Conservation (phyloP, 805 yeast species). For the Candida takata region DNA sequence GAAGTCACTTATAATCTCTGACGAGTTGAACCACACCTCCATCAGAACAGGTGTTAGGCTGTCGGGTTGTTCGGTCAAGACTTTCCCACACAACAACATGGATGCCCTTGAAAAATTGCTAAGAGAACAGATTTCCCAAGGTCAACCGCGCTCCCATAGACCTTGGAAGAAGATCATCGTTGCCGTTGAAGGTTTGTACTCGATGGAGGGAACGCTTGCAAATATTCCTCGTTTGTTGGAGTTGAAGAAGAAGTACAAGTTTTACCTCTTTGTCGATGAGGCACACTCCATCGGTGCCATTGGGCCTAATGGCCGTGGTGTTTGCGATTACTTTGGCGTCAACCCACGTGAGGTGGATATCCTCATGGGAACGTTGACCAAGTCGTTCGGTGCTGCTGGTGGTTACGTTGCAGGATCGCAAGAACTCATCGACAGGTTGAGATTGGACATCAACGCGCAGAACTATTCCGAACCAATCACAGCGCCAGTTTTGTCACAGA, state of each 20-base stretch:
- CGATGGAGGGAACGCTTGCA: constrained; percentile 74
- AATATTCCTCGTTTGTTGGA: constrained; percentile 62
- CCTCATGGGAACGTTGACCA: constrained; percentile 96
- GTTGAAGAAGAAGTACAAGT: constrained; percentile 80
- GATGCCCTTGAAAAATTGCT: constrained; percentile 70
- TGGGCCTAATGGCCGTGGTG: constrained; percentile 91
- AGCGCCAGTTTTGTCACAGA: constrained; percentile 90
- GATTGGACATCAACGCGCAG: constrained; percentile 65
- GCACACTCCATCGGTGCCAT: constrained; percentile 99
- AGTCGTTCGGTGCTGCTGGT: constrained; percentile 98
- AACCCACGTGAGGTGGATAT: constrained; percentile 73
- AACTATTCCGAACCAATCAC: constrained; percentile 79
- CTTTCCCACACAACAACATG: constrained; percentile 87
- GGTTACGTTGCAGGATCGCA: constrained; percentile 86
- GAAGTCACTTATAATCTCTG: constrained; percentile 86
- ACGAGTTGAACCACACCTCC: constrained; percentile 92
- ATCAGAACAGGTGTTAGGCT: constrained; percentile 91
- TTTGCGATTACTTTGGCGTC: constrained; percentile 86
- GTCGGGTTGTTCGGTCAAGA: constrained; percentile 88
- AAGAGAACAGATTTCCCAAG: constrained; percentile 54
- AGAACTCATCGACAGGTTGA: constrained; percentile 62
- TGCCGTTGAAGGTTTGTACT: constrained; percentile 86
- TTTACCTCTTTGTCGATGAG: constrained; percentile 89
- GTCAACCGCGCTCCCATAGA: constrained; percentile 74
- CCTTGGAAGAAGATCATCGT: constrained; percentile 91